Base-by-base conservation (phyloP, 805 yeast genomes). In the Spathaspora hagerdaliae region DNA sequence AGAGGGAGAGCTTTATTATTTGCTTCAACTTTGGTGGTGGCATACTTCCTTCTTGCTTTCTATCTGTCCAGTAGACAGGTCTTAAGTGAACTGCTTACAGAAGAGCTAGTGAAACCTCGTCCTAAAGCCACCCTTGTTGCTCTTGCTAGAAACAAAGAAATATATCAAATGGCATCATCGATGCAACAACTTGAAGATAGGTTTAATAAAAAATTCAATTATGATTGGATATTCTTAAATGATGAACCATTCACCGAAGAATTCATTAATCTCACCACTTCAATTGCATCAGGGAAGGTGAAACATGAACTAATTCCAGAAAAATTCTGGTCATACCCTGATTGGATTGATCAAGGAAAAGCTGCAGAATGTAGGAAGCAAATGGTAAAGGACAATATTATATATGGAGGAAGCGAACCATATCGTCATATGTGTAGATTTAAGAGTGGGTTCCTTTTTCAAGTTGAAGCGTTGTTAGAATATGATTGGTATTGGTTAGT, bases 391-490 rank as follows among this genome's bases (percentile, higher is more conserved):
- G 61, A 74, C 50, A 86, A 67, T 79, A 96, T 67, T 92, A 87
- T 64, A 87, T 87, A 96, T 87, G 96, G 62, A 77, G 96, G 92
- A 87, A 65, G 84, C 92, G 12, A 96, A 96, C 1, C 84, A 87
- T 19, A 19, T 19, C 24, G 24, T 3, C 24, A 19, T 5, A 19
- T 19, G 24, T 19, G 24, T 19, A 19, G 24, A 19, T 19, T 19
- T 19, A 19, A 19, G 24, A 19, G 24, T 19, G 24, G 24, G 24
- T 19, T 19, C 67, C 87, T 87, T 67, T 87, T 77, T 71, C 77
- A 82, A 64, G 92, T 87, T 60, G 82, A 82, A 35, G 59, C 84
- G 48, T 61, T 87, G 77, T 70, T 69, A 47, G 81, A 85, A 12
- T 87, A 80, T 63, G 87, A 84, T 47, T 87, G 82, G 75, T 88